These are phyloP conservation scores for Boletus rex-veris DNA, from an alignment of 768 basidiomycete genomes.

Conservation along the genomic window DNA sequence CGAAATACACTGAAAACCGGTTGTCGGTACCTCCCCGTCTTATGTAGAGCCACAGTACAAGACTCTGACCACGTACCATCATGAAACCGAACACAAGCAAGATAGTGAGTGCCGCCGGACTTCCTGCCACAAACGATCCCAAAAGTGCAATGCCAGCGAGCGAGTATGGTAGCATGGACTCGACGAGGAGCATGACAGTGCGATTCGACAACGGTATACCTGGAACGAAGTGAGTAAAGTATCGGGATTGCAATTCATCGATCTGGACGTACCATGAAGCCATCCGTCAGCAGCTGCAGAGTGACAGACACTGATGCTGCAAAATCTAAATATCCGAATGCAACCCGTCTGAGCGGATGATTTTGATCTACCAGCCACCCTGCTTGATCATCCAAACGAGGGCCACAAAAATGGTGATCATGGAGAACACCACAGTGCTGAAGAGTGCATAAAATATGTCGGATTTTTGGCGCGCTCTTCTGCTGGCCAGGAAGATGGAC, in stretches of 20 bases:
- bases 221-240: slow-evolving; percentile 9
- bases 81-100: not conserved
- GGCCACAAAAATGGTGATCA: not conserved
- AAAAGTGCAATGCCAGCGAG: no score
- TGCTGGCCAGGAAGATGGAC: not conserved
- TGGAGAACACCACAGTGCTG: not conserved
- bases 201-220: slow-evolving; percentile 20
- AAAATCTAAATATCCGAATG: no score
- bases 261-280: slow-evolving; percentile 14
- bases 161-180: no score
- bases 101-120: no score
- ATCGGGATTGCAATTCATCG: no score
- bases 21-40: not conserved
- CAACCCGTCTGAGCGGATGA: slow-evolving; percentile 13
- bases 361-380: slow-evolving; percentile 29
- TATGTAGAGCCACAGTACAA: no score
- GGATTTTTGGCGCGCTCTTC: not conserved
- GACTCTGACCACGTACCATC: slow-evolving; percentile 2
- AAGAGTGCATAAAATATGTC: slow-evolving; percentile 17
- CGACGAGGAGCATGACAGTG: not conserved
- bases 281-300: slow-evolving; percentile 34
- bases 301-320: not conserved
- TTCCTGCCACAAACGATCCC: no score
- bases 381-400: slow-evolving; percentile 6
- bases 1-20: slow-evolving; percentile 8